Evolutionary conservation across 2,329 filamentous ascomycete genomes (phyloP).

Genomic region (Alternaria sp.): DNA sequence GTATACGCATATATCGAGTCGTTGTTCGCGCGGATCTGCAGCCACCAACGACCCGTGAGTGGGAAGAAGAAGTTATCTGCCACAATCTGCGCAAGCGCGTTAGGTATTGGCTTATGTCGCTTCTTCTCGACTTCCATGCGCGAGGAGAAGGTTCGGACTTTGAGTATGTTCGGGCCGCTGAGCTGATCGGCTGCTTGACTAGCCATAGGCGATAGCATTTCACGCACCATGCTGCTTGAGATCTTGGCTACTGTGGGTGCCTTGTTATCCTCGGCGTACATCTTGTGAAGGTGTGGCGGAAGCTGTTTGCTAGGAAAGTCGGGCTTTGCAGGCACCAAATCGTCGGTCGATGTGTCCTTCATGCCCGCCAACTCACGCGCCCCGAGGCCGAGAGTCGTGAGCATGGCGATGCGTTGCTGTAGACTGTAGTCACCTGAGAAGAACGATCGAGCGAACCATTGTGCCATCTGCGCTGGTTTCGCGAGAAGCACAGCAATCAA

Average conservation of each 20-base stretch:
- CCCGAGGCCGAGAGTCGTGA: slow-evolving; percentile 81
- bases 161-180: slow-evolving; percentile 82
- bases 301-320: slow-evolving; percentile 83
- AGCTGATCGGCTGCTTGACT: slow-evolving; percentile 79
- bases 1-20: slow-evolving; percentile 74
- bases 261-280: slow-evolving; percentile 63
- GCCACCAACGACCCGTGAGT: slow-evolving; percentile 79
- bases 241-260: slow-evolving; percentile 71
- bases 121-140: slow-evolving; percentile 71
- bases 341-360: slow-evolving; percentile 61
- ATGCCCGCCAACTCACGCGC: slow-evolving; percentile 86
- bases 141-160: slow-evolving; percentile 87
- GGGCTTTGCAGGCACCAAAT: slow-evolving; percentile 46
- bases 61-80: slow-evolving; percentile 84
- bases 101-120: slow-evolving; percentile 68
- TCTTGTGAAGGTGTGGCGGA: slow-evolving; percentile 72
- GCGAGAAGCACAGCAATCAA: slow-evolving; percentile 83
- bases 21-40: slow-evolving; percentile 60
- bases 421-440: slow-evolving; percentile 93
- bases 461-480: slow-evolving; percentile 77
- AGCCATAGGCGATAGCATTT: slow-evolving; percentile 82
- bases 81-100: slow-evolving; percentile 79
- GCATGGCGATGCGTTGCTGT: slow-evolving; percentile 79
- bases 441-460: slow-evolving; percentile 83
- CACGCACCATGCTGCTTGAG: slow-evolving; percentile 69